These are phyloP conservation scores for Rhizopogon vesiculosus DNA, from an alignment of 768 basidiomycete species.

Conservation along the genomic window DNA sequence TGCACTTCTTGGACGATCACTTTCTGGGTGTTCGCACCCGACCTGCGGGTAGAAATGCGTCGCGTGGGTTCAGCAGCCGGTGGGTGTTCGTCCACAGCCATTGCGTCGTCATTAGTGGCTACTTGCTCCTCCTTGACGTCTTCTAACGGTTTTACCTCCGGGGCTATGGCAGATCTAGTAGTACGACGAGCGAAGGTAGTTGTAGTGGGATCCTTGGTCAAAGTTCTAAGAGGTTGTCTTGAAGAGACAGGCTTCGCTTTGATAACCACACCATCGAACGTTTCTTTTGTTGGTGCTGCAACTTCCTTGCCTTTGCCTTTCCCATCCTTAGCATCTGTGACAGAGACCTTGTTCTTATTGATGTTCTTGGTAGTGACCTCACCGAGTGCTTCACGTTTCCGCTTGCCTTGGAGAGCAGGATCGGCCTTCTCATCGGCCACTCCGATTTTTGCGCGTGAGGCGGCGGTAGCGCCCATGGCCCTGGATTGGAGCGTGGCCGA, in stretches of 20 bases:
- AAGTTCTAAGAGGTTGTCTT: slow-evolving; percentile 52
- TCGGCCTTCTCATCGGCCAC: slow-evolving; percentile 37
- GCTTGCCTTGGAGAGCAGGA: slow-evolving; percentile 49
- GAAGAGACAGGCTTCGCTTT: slow-evolving; percentile 39
- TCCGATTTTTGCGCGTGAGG: slow-evolving; percentile 28
- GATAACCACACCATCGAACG: slow-evolving; percentile 60
- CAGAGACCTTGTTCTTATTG: slow-evolving; percentile 31
- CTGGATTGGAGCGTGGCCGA: slow-evolving; percentile 34
- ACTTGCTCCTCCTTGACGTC: slow-evolving; percentile 29
- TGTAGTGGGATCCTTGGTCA: slow-evolving; percentile 26
- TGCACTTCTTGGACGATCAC: slow-evolving; percentile 25
- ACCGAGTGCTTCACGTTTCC: slow-evolving; percentile 71
- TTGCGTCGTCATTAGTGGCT: slow-evolving; percentile 44
- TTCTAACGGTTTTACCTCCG: slow-evolving; percentile 24
- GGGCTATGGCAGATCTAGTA: slow-evolving; percentile 22
- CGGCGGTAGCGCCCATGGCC: slow-evolving; percentile 36
- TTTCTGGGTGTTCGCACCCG: slow-evolving; percentile 10
- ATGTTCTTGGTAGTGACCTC: slow-evolving; percentile 65
- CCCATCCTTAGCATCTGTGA: slow-evolving; percentile 30
- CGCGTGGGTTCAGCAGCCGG: slow-evolving; percentile 13
- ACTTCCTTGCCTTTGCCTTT: slow-evolving; percentile 56
- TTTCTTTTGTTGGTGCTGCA: slow-evolving; percentile 35
- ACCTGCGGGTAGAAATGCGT: slow-evolving; percentile 26
- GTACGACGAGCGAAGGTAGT: slow-evolving; percentile 33
- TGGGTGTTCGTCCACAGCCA: slow-evolving; percentile 43